Base-by-base conservation (phyloP, 106 monocot genomes). In the Allium sativum region DNA sequence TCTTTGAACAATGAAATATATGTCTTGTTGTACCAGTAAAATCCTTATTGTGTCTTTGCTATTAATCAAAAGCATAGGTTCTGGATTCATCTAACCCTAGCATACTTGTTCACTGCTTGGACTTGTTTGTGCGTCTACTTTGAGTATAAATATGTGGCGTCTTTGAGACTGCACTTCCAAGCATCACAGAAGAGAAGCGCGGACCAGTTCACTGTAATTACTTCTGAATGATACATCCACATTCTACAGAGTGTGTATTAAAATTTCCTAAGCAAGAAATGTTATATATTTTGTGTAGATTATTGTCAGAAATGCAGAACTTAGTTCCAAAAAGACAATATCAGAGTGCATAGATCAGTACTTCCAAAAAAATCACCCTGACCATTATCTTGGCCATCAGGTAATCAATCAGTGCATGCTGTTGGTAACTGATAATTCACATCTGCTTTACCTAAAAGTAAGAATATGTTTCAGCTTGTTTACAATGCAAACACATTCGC, bases 361-460 rank as follows among this genome's bases (percentile, higher is more conserved):
- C 71, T 98, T 98, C 68, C 71, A 65, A 55, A 82, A 69, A 19
- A 91, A 87, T 70, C 91, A 98, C 64, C 84, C 90, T 65, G 87
- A 88, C 10, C 96, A 98, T 64, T 98, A 98, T 74, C 81, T 98
- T 59, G 79, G 91, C 42, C 87, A 98, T 55, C 96, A 98, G 96
- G 96, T 93, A 72, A 13, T 17, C 16, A 16, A 7, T 21, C 40
- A 19, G 20, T 10, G 5, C 31, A 31, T 31, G 31, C 0, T 31
- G 31, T 31, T 31, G 31, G 31, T 5, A 31, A 31, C 31, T 31
- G 31, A 31, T 5, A 31, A 31, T 31, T 31, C 31, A 31, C 31
- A 31, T 31, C 4, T 31, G 31, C 31, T 31, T 31, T 31, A 3
- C 31, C 31, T 31, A 31, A 31, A 31, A 5, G 4, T 31, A 31